Evolutionary conservation across 1,284 basidiomycete genomes (phyloP).

Genomic region (Moesziomyces antarcticus): DNA sequence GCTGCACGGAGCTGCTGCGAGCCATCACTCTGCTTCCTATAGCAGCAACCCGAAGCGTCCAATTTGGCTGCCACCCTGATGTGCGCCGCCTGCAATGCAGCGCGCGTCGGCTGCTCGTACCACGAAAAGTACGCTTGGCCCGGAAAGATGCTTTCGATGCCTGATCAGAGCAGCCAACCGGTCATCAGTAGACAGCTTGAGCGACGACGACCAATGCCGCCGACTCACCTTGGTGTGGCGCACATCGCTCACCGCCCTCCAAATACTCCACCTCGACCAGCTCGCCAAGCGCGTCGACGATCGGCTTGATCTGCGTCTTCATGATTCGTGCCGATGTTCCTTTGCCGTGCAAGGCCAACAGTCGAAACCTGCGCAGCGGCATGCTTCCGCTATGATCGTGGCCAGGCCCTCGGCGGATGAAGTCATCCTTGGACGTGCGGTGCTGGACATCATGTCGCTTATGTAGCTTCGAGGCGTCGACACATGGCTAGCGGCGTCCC

Average conservation of each 20-base stretch:
- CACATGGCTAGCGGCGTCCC: no score
- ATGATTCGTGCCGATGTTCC: constrained; percentile 47
- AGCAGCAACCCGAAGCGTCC: neutral
- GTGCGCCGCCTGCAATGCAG: constrained; percentile 20
- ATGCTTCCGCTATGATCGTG: neutral
- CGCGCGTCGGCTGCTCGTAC: constrained; percentile 37
- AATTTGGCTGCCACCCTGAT: constrained; percentile 15
- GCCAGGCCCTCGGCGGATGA: no score
- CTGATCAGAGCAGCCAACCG: neutral
- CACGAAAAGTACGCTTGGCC: constrained; percentile 35
- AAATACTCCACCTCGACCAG: constrained; percentile 32
- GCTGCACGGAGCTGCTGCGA: no score
- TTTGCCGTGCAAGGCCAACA: constrained; percentile 49
- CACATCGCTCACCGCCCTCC: constrained; percentile 21
- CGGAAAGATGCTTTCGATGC: constrained; percentile 44
- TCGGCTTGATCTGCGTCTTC: constrained; percentile 47
- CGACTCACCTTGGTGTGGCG: constrained; percentile 41
- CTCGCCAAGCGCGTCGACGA: constrained; percentile 28
- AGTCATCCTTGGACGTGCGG: no score
- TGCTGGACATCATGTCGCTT: no score
- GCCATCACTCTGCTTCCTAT: no score
- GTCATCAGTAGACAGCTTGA: neutral
- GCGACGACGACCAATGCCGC: neutral
- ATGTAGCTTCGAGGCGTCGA: no score
- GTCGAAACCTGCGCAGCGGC: constrained; percentile 14